Evolutionary conservation across 495 filamentous ascomycete genomes (phyloP).

Genomic region (Lasiosphaeris hirsuta): DNA sequence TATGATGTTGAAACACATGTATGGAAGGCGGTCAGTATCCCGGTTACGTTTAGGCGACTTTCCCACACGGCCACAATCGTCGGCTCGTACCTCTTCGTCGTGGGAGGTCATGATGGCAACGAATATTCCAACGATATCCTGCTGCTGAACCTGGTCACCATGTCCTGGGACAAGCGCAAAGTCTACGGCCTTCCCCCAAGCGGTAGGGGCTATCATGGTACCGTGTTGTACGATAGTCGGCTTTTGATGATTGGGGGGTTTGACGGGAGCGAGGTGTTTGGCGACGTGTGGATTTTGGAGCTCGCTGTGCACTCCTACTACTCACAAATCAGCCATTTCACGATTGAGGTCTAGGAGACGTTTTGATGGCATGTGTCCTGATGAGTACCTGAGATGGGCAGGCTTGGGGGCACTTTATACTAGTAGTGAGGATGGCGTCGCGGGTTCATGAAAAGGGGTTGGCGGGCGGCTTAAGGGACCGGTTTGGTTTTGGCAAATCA

Average conservation of each 20-base stretch:
- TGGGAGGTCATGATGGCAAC: conserved; percentile 64
- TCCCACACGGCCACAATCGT: conserved; percentile 64
- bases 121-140: conserved; percentile 65
- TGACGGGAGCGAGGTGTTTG: conserved; percentile 61
- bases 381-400: no score
- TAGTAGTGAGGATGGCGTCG: no score
- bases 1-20: conserved; percentile 57
- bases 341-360: conserved; percentile 54
- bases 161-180: conserved; percentile 61
- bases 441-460: no score
- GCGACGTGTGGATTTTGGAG: conserved; percentile 60
- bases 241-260: conserved; percentile 61
- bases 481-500: no score
- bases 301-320: conserved; percentile 65
- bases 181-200: conserved; percentile 61
- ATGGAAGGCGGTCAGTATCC: conserved; percentile 53
- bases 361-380: not conserved
- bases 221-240: conserved; percentile 58
- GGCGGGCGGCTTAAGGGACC: no score
- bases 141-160: conserved; percentile 63
- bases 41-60: conserved; percentile 53
- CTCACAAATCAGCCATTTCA: conserved; percentile 65
- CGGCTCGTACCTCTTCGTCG: conserved; percentile 62
- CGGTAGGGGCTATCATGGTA: conserved; percentile 61
- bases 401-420: no score